Evolutionary conservation across 2,329 filamentous ascomycete genomes (phyloP).

Genomic region (Hypoxylon sp.): DNA sequence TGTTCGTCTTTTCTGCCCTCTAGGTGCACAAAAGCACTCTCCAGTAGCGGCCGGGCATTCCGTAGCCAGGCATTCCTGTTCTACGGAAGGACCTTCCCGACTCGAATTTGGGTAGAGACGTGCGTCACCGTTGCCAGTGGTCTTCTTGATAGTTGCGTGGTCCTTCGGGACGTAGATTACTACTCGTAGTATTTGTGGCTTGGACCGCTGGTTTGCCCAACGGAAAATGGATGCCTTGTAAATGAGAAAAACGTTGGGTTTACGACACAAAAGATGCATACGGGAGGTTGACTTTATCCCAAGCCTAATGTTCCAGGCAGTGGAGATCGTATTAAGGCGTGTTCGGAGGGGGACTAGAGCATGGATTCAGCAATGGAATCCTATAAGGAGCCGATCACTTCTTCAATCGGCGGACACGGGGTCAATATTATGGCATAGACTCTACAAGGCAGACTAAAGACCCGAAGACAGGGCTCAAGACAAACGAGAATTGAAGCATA

Average conservation of each 20-base stretch:
- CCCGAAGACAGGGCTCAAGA: conserved; percentile 43
- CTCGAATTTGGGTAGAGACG: conserved; percentile 33
- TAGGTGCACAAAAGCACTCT: conserved; percentile 57
- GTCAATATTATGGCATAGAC: conserved; percentile 50
- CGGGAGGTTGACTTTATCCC: conserved; percentile 49
- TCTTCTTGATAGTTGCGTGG: conserved; percentile 39
- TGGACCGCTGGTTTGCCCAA: conserved; percentile 36
- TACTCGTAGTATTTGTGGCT: conserved; percentile 37
- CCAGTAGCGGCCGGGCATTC: conserved; percentile 35
- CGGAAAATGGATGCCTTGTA: conserved; percentile 46
- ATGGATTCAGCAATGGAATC: conserved; percentile 40
- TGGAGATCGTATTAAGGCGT: conserved; percentile 30
- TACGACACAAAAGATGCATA: conserved; percentile 55
- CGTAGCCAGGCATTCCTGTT: conserved; percentile 26
- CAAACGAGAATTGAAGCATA: conserved; percentile 45
- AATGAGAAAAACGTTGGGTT: conserved; percentile 46
- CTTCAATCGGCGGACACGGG: conserved; percentile 39
- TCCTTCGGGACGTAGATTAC: conserved; percentile 38
- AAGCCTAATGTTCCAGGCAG: conserved; percentile 28
- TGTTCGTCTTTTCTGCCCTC: conserved; percentile 85
- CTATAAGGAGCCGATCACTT: conserved; percentile 38
- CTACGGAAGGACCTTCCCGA: conserved; percentile 27
- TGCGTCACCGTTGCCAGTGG: conserved; percentile 36
- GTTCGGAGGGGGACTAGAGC: conserved; percentile 33
- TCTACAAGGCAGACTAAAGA: conserved; percentile 49